Base-by-base conservation (phyloP, 257 asterid genomes). In the Ilex aquifolium region DNA sequence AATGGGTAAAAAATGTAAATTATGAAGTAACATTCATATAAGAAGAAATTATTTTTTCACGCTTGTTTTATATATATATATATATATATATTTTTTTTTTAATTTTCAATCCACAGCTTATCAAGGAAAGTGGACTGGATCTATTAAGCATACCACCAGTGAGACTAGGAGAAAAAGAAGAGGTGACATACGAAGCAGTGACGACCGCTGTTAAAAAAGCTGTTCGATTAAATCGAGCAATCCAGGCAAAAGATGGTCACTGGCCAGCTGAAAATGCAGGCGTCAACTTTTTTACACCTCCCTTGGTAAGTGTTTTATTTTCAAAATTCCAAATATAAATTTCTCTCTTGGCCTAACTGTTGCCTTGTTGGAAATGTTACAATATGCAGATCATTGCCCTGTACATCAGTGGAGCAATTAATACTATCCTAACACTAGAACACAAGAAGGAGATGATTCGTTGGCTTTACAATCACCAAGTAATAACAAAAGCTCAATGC, bases 181-280 rank as follows among this genome's bases (percentile, higher is more conserved):
- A 49, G 10, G 54, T 49, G 4, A 49, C 54, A 4, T 49, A 49
- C 10, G 54, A 49, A 49, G 54, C 54, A 49, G 17, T n/a, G 4
- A 49, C 54, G 17, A 49, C 54, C 0, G 54, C 54, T 49, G 54
- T 49, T 3, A 49, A 2, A 15, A 49, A 49, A 49, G 54, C 54
- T n/a, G n/a, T 49, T 49, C 54, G 54, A 49, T 49, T 49, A 49
- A 49, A 49, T n/a, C 54, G 54, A 6, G 54, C 54, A 49, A 49
- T 49, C 17, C 54, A 49, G 14, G 54, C 54, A 12, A 49, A 49
- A 15, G 54, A 49, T 49, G 54, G 54, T 11, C 54, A 49, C 54
- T 49, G 54, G 54, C 13, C 54, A 12, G 54, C 54, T 11, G 54
- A 49, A 49, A 49, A 49, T 49, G 54, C 54, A 6, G 54, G 54